Percentiles rank a stretch among this genome's conserved stretches.
phyloP scores from a whole-genome alignment of 164 flowering plant genomes.

The Paratinospora sagittata region DNA sequence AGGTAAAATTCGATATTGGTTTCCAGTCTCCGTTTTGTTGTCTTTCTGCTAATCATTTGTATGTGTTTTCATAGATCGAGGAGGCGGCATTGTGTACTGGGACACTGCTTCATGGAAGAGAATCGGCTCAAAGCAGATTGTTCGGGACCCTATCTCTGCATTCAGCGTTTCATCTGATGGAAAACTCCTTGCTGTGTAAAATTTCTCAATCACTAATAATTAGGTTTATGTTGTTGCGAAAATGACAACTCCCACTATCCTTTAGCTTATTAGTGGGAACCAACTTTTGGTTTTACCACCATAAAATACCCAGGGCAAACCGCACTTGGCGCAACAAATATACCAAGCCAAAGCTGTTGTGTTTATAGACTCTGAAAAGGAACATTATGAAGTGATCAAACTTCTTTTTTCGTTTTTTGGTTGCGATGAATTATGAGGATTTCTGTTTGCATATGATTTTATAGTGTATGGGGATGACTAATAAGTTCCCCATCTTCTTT shows the following conservation, averaged over 20 bases:
- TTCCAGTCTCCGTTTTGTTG: not conserved
- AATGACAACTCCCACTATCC: not conserved
- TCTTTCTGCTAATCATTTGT: constrained; percentile 9
- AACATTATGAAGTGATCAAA: not conserved
- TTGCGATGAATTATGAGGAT: not conserved
- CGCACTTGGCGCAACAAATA: not conserved
- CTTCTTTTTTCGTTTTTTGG: not conserved
- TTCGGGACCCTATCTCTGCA: constrained; percentile 59
- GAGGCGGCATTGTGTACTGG: constrained; percentile 70
- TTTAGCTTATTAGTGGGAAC: not conserved
- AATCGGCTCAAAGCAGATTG: constrained; percentile 47
- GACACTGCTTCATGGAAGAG: constrained; percentile 67
- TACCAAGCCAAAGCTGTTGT: not conserved
- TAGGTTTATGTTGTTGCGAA: not conserved
- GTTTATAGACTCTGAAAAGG: not conserved
- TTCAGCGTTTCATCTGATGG: constrained; percentile 80
- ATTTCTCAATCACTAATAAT: not conserved
- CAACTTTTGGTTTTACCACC: not conserved
- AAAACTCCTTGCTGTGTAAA: constrained; percentile 74
- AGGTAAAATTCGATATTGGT: constrained; percentile 33
- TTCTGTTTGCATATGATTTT: not conserved
- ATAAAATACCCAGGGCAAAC: not conserved
- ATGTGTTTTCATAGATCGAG: constrained; percentile 35
- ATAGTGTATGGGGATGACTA: not conserved
- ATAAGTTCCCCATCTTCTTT: not conserved